Evolutionary conservation across 2,329 filamentous ascomycete species (phyloP).

Genomic region (Aspergillus spinulosporus): DNA sequence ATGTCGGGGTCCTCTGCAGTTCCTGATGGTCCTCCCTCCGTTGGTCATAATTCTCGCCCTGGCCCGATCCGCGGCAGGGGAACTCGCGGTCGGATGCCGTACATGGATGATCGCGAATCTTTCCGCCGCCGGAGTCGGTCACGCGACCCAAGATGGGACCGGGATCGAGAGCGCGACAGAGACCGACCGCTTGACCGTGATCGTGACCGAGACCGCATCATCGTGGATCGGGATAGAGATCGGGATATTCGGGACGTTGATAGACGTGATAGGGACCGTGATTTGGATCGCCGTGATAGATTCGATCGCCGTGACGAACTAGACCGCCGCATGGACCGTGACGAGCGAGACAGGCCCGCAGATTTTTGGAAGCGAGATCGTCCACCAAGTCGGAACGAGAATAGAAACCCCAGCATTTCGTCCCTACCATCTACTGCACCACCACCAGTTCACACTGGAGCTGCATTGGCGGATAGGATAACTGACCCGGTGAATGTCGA

Average conservation of each 20-base stretch:
- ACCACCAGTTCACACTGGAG: slow-evolving; percentile 13
- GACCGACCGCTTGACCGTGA: slow-evolving; percentile 35
- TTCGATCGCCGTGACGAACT: slow-evolving; percentile 33
- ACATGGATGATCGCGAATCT: slow-evolving; percentile 44
- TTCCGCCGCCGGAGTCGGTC: slow-evolving; percentile 48
- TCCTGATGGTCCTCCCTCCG: slow-evolving; percentile 38
- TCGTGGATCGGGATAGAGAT: slow-evolving; percentile 31
- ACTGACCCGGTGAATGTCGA: slow-evolving; percentile 29
- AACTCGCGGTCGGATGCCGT: slow-evolving; percentile 39
- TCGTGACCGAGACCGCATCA: slow-evolving; percentile 29
- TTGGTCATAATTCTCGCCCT: slow-evolving; percentile 36
- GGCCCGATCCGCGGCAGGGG: slow-evolving; percentile 45
- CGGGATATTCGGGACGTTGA: slow-evolving; percentile 11
- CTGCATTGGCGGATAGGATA: slow-evolving; percentile 25
- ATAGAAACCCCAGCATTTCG: slow-evolving; percentile 29
- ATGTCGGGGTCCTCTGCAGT: slow-evolving; percentile 38
- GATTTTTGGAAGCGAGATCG: slow-evolving; percentile 45
- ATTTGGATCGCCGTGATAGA: slow-evolving; percentile 32
- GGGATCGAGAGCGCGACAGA: slow-evolving; percentile 40
- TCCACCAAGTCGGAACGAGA: slow-evolving; percentile 36
- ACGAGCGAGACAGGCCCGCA: slow-evolving; percentile 34
- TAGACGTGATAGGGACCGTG: slow-evolving; percentile 32
- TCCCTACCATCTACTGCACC: slow-evolving; percentile 22
- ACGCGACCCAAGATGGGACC: slow-evolving; percentile 46
- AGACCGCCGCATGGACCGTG: slow-evolving; percentile 34